phyloP scores from a whole-genome alignment of 2,329 filamentous ascomycete genomes.

The Aspergillus sp. region DNA sequence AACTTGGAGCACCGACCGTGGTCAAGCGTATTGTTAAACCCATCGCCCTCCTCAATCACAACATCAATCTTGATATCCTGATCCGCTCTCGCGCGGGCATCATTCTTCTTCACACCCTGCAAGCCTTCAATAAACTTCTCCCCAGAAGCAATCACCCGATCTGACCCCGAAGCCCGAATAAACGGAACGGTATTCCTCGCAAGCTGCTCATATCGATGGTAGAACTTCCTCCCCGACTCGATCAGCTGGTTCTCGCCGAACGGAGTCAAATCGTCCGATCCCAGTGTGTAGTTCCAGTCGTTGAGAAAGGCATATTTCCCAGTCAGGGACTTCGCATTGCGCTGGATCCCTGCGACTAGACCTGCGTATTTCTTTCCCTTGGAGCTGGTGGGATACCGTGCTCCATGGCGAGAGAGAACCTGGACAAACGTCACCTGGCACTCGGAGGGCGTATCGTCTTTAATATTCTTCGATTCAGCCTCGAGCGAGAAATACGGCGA shows the following conservation, averaged over 20 bases:
- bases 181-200: constrained; percentile 59
- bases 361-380: constrained; percentile 63
- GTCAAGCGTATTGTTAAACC: constrained; percentile 75
- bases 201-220: constrained; percentile 64
- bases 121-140: constrained; percentile 72
- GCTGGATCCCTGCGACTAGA: constrained; percentile 64
- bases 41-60: constrained; percentile 61
- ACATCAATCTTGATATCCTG: constrained; percentile 56
- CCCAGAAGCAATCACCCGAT: constrained; percentile 70
- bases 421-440: constrained; percentile 78
- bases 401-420: constrained; percentile 78
- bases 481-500: constrained; percentile 72
- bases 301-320: constrained; percentile 65
- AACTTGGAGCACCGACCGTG: constrained; percentile 69
- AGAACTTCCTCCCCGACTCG: constrained; percentile 73
- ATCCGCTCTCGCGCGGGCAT: constrained; percentile 35
- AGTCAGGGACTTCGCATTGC: constrained; percentile 51
- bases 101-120: constrained; percentile 49
- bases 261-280: constrained; percentile 62
- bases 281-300: constrained; percentile 66
- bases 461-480: constrained; percentile 54
- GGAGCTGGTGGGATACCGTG: constrained; percentile 68
- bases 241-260: constrained; percentile 68
- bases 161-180: constrained; percentile 64
- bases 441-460: constrained; percentile 55